Base-by-base conservation (phyloP, 192 early-diverging fungal species). In the Pilobolus umbonatus region DNA sequence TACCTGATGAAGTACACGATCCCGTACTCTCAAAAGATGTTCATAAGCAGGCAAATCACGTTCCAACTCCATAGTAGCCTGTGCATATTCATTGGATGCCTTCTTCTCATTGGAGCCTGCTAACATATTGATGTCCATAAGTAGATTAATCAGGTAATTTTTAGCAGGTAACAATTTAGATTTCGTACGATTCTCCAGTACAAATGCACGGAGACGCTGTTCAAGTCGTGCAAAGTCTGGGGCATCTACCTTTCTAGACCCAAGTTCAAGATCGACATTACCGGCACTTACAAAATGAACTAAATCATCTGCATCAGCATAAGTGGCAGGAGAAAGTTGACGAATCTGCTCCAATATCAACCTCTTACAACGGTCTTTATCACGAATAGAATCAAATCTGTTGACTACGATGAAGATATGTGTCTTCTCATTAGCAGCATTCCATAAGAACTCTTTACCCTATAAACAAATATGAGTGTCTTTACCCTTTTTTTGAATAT, bases 321-420 rank as follows among this genome's bases (percentile, higher is more conserved):
- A 95, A 4, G 97, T 99, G 29, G 82, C 78, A 22, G 94, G 93
- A 8, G 97, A 99, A 47, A 99, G 86, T 59, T 94, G 87, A 46
- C 84, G 76, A 73, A 99, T 98, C 79, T 99, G 97, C 53, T 93
- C 89, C n/a, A 99, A 83, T 55, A 99, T 95, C 54, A 94, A 83
- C 36, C 87, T 78, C 67, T 88, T 88, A 77, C 94, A 96, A 49
- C 94, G 88, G 69, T 98, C 93, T 75, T 94, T 92, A 66, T 93
- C 79, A 49, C 87, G 82, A 72, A 99, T 99, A 17, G 85, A 82
- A 69, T 99, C 96, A 65, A 98, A 99, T 58, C 88, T 80, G 73
- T 99, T 99, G 62, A 99, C 92, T 21, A 99, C 94, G 57, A 99
- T 95, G 60, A 99, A 99, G 24, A 99, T 92, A 72, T 92, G 93